Percentiles rank a stretch among this genome's conserved stretches.
These are phyloP conservation scores for Tolypocladium pustulatum DNA, from an alignment of 2,329 filamentous ascomycete species.

Conservation along the genomic window DNA sequence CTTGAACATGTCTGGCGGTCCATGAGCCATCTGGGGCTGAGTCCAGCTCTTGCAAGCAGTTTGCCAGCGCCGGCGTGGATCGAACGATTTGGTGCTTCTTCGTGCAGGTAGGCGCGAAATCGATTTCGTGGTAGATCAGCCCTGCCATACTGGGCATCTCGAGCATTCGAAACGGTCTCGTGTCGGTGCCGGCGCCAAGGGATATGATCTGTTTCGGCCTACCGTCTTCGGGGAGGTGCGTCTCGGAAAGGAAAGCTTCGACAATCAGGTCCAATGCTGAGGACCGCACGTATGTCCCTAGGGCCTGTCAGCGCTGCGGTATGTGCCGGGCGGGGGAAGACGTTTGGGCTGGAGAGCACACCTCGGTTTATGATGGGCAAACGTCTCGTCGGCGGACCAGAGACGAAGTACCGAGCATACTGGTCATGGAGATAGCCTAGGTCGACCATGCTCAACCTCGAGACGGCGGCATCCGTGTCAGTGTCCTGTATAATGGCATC, in stretches of 20 bases:
- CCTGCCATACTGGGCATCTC: slow-evolving; percentile 24
- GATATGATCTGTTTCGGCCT: slow-evolving; percentile 69
- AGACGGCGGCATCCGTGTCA: slow-evolving; percentile 83
- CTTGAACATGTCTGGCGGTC: slow-evolving; percentile 27
- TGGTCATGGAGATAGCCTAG: slow-evolving; percentile 76
- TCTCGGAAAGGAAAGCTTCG: slow-evolving; percentile 51
- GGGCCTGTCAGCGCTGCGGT: not conserved
- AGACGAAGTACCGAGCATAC: slow-evolving; percentile 63
- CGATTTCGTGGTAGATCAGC: slow-evolving; percentile 81
- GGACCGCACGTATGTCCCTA: slow-evolving; percentile 89
- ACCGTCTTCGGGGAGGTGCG: slow-evolving; percentile 12
- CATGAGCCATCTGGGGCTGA: slow-evolving; percentile 25
- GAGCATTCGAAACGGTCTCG: slow-evolving; percentile 69
- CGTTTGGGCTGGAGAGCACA: slow-evolving; percentile 24
- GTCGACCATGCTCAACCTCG: slow-evolving; percentile 77
- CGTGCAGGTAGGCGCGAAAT: slow-evolving; percentile 67
- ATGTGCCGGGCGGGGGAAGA: not conserved
- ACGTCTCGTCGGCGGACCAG: slow-evolving; percentile 47
- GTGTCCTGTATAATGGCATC: slow-evolving; percentile 79
- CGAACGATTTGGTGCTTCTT: slow-evolving; percentile 50
- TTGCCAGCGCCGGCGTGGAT: slow-evolving; percentile 30
- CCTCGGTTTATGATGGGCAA: slow-evolving; percentile 93
- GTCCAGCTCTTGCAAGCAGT: slow-evolving; percentile 25
- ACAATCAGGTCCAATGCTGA: slow-evolving; percentile 73
- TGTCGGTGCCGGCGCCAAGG: slow-evolving; percentile 88